Conservation (phyloP, 2,329 filamentous ascomycete species). For the Hypoxylon sp. region DNA sequence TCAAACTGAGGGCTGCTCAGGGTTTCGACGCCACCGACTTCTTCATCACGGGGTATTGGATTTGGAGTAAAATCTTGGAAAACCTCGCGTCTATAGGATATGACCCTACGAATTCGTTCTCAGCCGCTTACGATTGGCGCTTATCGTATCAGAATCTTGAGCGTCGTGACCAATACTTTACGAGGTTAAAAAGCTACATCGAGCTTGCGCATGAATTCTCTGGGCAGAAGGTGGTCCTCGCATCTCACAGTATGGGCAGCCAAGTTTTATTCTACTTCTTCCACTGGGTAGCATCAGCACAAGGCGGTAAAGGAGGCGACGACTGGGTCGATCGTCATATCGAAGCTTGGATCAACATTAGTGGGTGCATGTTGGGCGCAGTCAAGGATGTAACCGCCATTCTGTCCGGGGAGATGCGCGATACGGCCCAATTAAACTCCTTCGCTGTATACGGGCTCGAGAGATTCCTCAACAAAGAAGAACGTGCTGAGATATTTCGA, state of each 20-base stretch:
- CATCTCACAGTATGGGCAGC: constrained; percentile 97
- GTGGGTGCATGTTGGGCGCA: constrained; percentile 96
- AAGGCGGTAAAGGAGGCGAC: constrained; percentile 83
- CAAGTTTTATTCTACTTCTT: constrained; percentile 92
- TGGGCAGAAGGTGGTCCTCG: constrained; percentile 83
- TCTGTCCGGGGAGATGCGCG: constrained; percentile 96
- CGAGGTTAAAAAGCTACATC: constrained; percentile 88
- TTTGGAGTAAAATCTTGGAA: constrained; percentile 98
- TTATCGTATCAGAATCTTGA: constrained; percentile 92
- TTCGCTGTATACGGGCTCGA: constrained; percentile 98
- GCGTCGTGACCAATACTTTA: constrained; percentile 92
- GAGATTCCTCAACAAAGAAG: constrained; percentile 91
- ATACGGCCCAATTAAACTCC: constrained; percentile 94
- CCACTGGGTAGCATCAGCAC: constrained; percentile 82
- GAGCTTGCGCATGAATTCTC: constrained; percentile 83
- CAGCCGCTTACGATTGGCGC: constrained; percentile 88
- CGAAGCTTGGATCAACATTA: constrained; percentile 98
- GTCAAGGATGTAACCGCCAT: constrained; percentile 91
- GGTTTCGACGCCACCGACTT: constrained; percentile 99
- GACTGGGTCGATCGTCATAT: constrained; percentile 92
- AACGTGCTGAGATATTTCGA: constrained; percentile 92
- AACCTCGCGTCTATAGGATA: constrained; percentile 97
- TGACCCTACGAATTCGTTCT: constrained; percentile 82
- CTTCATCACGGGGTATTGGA: constrained; percentile 94
- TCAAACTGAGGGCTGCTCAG: constrained; percentile 93